phyloP scores from a whole-genome alignment of 1,284 basidiomycete species.

The Fomitopsis pinicola region DNA sequence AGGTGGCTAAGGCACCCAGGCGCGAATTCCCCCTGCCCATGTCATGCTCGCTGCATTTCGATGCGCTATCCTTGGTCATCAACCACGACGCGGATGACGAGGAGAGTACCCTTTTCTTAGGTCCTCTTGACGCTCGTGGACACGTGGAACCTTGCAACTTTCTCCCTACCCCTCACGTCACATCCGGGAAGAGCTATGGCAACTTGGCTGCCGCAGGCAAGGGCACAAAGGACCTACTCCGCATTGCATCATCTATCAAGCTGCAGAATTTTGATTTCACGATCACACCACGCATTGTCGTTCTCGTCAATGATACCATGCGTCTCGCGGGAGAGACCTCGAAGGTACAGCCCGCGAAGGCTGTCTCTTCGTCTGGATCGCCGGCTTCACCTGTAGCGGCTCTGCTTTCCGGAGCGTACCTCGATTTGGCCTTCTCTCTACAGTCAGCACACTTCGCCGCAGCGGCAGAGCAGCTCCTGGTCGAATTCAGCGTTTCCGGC shows the following conservation, averaged over 20 bases:
- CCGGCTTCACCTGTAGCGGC: not conserved
- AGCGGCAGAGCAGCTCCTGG: constrained; percentile 44
- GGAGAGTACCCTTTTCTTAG: constrained; percentile 17
- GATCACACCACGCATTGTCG: constrained; percentile 58
- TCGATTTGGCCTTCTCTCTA: constrained; percentile 21
- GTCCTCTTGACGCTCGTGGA: constrained; percentile 10
- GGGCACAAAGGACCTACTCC: constrained; percentile 28
- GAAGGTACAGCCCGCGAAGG: not conserved
- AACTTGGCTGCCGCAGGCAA: constrained; percentile 15
- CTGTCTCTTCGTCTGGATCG: not conserved
- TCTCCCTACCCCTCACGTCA: constrained; percentile 11
- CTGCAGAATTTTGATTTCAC: constrained; percentile 42
- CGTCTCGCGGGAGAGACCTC: not conserved
- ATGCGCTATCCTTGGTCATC: not conserved
- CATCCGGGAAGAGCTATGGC: constrained; percentile 17
- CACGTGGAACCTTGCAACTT: constrained; percentile 16
- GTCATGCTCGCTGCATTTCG: not conserved
- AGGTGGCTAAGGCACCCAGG: not conserved
- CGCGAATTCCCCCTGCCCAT: not conserved
- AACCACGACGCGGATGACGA: not conserved
- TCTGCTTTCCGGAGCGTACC: constrained; percentile 6
- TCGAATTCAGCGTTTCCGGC: constrained; percentile 40
- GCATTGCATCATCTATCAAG: constrained; percentile 34
- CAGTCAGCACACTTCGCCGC: constrained; percentile 45
- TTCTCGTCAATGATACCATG: constrained; percentile 44